phyloP scores from a whole-genome alignment of 1,139 yeast species.

The Nakaseomyces bracarensis region DNA sequence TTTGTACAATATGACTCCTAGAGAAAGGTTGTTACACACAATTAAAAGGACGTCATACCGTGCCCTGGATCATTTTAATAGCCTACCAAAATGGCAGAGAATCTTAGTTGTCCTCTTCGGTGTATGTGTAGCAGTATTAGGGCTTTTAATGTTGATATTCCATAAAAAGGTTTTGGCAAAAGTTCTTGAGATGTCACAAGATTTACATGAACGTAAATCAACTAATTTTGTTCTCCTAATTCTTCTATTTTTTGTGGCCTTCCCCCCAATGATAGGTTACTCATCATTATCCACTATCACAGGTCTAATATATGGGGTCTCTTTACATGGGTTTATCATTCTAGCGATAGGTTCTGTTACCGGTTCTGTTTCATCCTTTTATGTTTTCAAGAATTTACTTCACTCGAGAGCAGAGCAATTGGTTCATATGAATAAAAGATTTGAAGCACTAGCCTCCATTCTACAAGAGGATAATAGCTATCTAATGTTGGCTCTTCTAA shows the following conservation, averaged over 20 bases:
- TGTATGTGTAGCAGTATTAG: slow-evolving; percentile 20
- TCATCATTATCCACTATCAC: slow-evolving; percentile 57
- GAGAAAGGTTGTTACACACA: slow-evolving; percentile 25
- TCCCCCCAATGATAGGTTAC: slow-evolving; percentile 88
- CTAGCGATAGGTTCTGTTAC: slow-evolving; percentile 58
- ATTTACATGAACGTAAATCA: slow-evolving; percentile 29
- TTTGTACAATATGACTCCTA: slow-evolving; percentile 28
- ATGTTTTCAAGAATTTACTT: slow-evolving; percentile 56
- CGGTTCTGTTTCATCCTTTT: slow-evolving; percentile 70
- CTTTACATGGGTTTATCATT: slow-evolving; percentile 65
- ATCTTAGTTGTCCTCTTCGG: slow-evolving; percentile 15
- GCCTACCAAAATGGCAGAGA: slow-evolving; percentile 24
- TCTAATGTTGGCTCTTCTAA: slow-evolving; percentile 55
- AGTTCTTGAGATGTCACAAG: slow-evolving; percentile 39
- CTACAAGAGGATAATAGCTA: slow-evolving; percentile 63
- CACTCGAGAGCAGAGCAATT: slow-evolving; percentile 49
- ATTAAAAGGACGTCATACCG: slow-evolving; percentile 14
- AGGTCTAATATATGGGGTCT: slow-evolving; percentile 81
- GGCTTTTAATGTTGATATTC: slow-evolving; percentile 38
- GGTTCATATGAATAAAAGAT: slow-evolving; percentile 47
- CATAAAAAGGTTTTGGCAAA: slow-evolving; percentile 41
- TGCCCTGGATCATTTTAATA: slow-evolving; percentile 15
- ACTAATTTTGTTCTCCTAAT: slow-evolving; percentile 51
- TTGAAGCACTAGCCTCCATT: slow-evolving; percentile 69
- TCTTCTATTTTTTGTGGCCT: slow-evolving; percentile 45